Base-by-base conservation (phyloP, 1,284 basidiomycete species). In the Rhodotorula sp. region DNA sequence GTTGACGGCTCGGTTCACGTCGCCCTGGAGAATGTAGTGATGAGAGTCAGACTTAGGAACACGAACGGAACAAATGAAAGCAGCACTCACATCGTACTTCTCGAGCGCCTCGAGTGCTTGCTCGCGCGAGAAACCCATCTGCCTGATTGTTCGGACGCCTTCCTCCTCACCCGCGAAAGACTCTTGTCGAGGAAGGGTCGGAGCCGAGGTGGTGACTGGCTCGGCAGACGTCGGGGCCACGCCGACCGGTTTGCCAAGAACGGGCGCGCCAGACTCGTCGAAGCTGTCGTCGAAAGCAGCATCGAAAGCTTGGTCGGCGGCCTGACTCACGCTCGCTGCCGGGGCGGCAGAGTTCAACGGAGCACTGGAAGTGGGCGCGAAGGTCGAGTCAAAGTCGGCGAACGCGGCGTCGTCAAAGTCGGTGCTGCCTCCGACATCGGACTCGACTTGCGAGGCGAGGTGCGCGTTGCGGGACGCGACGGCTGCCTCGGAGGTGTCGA, bases 101-200 rank as follows among this genome's bases (percentile, higher is more conserved):
- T 93, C 91, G 21, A 93, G 83, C 26, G 91, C 90, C 38, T 83
- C 84, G 12, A 93, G 85, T 0, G 90, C 89, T 79, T 92, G 88
- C n/a, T 83, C 81, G 61, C 91, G 86, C 76, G 85, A 88, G 83
- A 93, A 93, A 52, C 92, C 91, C 91, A 93, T 93, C 45, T 84
- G 85, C 61, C 86, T 86, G 58, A 93, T 82, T 76, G 89, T 88
- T 79, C 90, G 92, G 48, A 93, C 89, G 0, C 87, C 82, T 74
- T 89, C 87, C 23, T 89, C 87, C 73, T 93, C 91, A 72, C 91
- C 90, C 45, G 88, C 88, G 10, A 56, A 43, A 5, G 69, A 76
- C 14, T 62, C 60, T 5, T 21, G 19, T 18, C 43, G 55, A n/a
- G 45, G 60, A 18, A 55, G 26, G 12, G 56, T 45, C 4, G 58